Evolutionary conservation across 805 yeast species (phyloP), one percentile per base, ranked within the genome.

Genomic region (Limtongia smithiae): DNA sequence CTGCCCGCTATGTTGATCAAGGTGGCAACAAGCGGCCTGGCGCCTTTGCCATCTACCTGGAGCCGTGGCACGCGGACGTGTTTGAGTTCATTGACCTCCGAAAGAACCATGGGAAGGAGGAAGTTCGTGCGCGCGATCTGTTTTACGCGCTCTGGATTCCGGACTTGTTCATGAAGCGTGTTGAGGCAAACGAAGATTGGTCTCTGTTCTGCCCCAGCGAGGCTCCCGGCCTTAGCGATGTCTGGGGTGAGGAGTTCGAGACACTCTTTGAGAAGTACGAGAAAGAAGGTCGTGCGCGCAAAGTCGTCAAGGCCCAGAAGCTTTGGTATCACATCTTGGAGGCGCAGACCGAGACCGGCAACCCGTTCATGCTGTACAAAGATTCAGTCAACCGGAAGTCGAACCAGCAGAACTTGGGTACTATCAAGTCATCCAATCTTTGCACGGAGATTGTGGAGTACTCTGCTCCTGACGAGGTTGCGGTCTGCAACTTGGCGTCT

Each of bases 11-110:
- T 64, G 97, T 91, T 36, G 97, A 91, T 63, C 98, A 91, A 74
- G 98, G 98, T 55, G 97, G 97, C 48, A 91, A 91, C 71, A 90
- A 90, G 69, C 76, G 98, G 63, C 98, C 98, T 0, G 97, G 97
- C 55, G 98, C 98, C 2, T 85, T 91, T 68, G 96, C 96, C 31
- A 70, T 89, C 32, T 91, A 90, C 69, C 68, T 91, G 32, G 98
- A 91, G 70, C 97, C 98, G 48, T 91, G 98, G 98, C 98, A 91
- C 65, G 79, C 85, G 9, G 98, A 91, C 62, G 76, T 91, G 31
- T 84, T 87, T 66, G 95, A 85, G 51, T 83, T 91, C 62, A 68
- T 91, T 46, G 91, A 90, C 51, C 73, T 91, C 58, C 79, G 93
- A 63, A 90, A 91, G 71, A 91, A 89, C 64, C 96, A 90, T 65